Evolutionary conservation across 2,329 filamentous ascomycete species (phyloP).

Genomic region (Diaporthe nobilis): DNA sequence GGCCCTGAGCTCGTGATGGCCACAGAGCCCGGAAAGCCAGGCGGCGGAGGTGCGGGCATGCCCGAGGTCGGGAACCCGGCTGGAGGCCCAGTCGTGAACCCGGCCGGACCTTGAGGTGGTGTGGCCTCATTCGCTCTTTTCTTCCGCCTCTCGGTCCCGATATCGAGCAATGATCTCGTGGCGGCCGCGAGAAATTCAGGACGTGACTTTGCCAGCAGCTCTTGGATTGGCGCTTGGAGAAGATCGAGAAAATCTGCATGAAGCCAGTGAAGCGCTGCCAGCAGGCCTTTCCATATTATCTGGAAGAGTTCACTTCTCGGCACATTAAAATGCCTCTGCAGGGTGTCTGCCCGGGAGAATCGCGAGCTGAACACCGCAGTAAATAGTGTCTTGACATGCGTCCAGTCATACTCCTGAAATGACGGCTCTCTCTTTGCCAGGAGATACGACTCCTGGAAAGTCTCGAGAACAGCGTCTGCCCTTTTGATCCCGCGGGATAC

Average conservation of each 20-base stretch:
- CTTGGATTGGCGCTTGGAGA: not conserved
- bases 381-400: slow-evolving; percentile 8
- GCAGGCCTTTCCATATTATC: slow-evolving; percentile 1
- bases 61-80: not conserved
- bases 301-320: not conserved
- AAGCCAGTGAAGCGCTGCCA: slow-evolving; percentile 31
- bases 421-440: slow-evolving; percentile 28
- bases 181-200: slow-evolving; percentile 24
- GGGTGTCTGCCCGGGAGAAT: not conserved
- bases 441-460: slow-evolving; percentile 28
- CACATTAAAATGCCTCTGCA: not conserved
- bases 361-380: not conserved
- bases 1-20: not conserved
- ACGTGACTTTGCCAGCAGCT: not conserved
- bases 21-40: not conserved
- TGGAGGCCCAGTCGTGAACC: too few species aligned
- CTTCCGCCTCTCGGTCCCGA: not conserved
- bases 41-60: not conserved
- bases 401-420: slow-evolving; percentile 33
- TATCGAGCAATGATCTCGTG: slow-evolving; percentile 27
- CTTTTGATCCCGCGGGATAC: not conserved
- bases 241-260: not conserved
- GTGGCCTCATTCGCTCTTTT: not conserved
- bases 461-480: slow-evolving; percentile 33
- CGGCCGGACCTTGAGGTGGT: not conserved